Conservation (phyloP, 768 basidiomycete genomes). For the Mycena maculata region DNA sequence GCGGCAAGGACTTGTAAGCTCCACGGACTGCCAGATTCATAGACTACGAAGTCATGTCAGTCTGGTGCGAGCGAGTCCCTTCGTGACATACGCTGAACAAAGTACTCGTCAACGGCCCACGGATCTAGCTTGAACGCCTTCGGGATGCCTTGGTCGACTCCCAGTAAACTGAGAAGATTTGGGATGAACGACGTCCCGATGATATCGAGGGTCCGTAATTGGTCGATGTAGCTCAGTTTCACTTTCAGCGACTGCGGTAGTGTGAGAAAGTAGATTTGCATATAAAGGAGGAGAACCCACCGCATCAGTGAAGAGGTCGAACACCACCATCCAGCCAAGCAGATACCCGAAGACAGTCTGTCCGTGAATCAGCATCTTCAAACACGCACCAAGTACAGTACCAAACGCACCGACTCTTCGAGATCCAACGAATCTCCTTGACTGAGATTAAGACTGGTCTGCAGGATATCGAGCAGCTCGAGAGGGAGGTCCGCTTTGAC, state of each 20-base stretch:
- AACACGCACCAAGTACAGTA: too few relatives aligned
- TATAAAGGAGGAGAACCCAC: slow-evolving; percentile 59
- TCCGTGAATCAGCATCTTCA: slow-evolving; percentile 7
- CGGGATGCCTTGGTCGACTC: slow-evolving; percentile 70
- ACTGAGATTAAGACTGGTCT: slow-evolving; percentile 54
- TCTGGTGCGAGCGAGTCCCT: not conserved
- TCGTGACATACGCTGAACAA: slow-evolving; percentile 70
- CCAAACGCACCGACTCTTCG: slow-evolving; percentile 50
- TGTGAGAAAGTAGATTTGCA: not conserved
- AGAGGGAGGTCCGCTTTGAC: slow-evolving; percentile 68
- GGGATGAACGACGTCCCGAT: slow-evolving; percentile 77
- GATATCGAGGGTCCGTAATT: slow-evolving; percentile 78
- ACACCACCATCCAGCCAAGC: slow-evolving; percentile 90
- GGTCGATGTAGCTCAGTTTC: slow-evolving; percentile 86
- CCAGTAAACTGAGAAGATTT: slow-evolving; percentile 72
- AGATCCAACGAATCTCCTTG: slow-evolving; percentile 51
- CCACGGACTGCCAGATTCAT: slow-evolving; percentile 62
- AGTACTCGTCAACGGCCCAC: slow-evolving; percentile 89
- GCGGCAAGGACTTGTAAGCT: slow-evolving; percentile 79
- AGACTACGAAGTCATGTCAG: slow-evolving; percentile 56
- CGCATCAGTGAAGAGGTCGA: slow-evolving; percentile 86
- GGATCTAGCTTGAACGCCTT: slow-evolving; percentile 84
- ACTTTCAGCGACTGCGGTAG: slow-evolving; percentile 83
- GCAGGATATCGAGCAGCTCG: slow-evolving; percentile 75
- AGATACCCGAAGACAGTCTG: slow-evolving; percentile 72